Evolutionary conservation across 192 early-diverging fungal species (phyloP), one percentile per base, ranked within the genome.

Genomic region (Backusella mclennaniae): DNA sequence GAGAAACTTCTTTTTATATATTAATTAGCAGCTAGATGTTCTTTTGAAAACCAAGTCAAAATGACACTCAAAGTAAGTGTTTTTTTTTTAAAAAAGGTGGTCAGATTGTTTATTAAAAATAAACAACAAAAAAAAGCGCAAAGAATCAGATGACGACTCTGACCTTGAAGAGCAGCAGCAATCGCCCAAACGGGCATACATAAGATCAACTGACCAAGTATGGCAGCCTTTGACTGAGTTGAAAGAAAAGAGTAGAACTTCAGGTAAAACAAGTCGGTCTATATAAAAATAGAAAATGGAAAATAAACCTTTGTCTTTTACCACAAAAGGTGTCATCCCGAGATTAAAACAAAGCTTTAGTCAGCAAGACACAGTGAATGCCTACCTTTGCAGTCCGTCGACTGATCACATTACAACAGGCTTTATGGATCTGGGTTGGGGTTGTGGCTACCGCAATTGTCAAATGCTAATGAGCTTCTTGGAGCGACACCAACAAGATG

Each of bases 381-480:
- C 67, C 0, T 74, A 75, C 31, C 42, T 83, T 4, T 83, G 78
- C 39, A 80, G 75, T 49, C 72, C 78, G 1, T 23, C 23, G 3
- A 80, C 75, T 26, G 82, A 76, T 9, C 78, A 83, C 66, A 46
- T 83, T 4, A 46, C 75, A 1, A 76, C 77, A 12, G 78, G 76
- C 19, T 67, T 80, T 21, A 56, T 76, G 3, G 90, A 92, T 74
- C 78, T 84, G 15, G 88, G 88, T 5, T 94, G 90, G 91, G 91
- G 87, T 3, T 94, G 93, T 66, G 93, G 91, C 2, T 92, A 94
- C 71, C 84, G 91, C 15, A 94, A 92, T 76, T 84, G 85, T 35
- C 91, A 92, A 71, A 92, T 90, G 87, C 76, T 92, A 3, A 73
- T 94, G 31, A 86, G 87, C 8, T 87, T 85, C 35, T 39, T 90